Evolutionary conservation across 148 eudicot genomes (phyloP).

Genomic region (Heliamphora exappendiculata): DNA sequence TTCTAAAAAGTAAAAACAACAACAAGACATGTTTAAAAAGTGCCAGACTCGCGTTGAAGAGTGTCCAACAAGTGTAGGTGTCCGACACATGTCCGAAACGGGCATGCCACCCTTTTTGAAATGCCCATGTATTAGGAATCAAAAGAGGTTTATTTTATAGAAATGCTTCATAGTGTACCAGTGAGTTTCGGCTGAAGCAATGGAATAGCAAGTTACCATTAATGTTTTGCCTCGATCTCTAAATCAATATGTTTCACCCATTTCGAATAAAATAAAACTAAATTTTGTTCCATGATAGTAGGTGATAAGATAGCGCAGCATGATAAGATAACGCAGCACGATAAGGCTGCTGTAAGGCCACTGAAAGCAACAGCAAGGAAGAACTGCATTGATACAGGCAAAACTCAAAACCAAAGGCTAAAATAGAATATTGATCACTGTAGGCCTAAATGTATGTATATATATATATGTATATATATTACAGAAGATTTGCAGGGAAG

Average conservation of each 20-base stretch:
- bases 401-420: not conserved
- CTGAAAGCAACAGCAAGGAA: not conserved
- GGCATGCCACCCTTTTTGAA: no score
- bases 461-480: not conserved
- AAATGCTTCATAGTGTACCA: not conserved
- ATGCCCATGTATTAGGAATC: no score
- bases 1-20: no score
- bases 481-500: not conserved
- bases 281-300: not conserved
- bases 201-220: not conserved
- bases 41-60: no score
- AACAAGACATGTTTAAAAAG: no score
- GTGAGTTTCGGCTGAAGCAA: not conserved
- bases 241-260: not conserved
- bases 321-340: not conserved
- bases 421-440: not conserved
- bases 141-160: not conserved
- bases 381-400: not conserved
- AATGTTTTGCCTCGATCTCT: not conserved
- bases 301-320: not conserved
- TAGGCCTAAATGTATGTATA: not conserved
- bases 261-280: not conserved
- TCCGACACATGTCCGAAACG: no score
- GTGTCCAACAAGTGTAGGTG: no score
- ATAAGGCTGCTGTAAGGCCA: not conserved